Evolutionary conservation across 768 basidiomycete species (phyloP).

Genomic region (Xanthoconium stramineum): DNA sequence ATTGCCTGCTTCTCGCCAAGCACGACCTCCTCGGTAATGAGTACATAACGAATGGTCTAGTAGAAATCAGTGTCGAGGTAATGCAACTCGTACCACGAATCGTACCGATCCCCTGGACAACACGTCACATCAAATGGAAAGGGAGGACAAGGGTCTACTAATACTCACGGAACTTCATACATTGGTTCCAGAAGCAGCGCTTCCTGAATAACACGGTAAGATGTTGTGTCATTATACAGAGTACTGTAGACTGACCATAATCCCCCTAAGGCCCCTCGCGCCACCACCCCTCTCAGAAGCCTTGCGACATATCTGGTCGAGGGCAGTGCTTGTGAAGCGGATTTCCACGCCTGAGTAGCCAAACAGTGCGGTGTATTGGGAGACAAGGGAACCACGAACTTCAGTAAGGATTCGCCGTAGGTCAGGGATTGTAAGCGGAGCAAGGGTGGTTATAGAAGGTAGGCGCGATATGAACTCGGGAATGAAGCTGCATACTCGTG

Average conservation of each 20-base stretch:
- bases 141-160: slow-evolving; percentile 1
- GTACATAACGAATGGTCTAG: slow-evolving; percentile 77
- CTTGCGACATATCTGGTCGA: slow-evolving; percentile 77
- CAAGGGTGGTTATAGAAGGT: slow-evolving; percentile 85
- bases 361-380: slow-evolving; percentile 85
- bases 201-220: slow-evolving; percentile 48
- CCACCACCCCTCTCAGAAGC: slow-evolving; percentile 84
- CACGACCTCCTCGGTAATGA: slow-evolving; percentile 72
- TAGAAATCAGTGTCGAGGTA: slow-evolving; percentile 7
- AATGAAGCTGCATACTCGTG: slow-evolving; percentile 59
- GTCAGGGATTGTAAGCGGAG: slow-evolving; percentile 76
- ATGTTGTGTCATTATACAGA: background rate
- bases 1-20: slow-evolving; percentile 57
- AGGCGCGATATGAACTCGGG: slow-evolving; percentile 93
- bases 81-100: background rate
- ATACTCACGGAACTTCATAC: slow-evolving; percentile 86
- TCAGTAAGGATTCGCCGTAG: slow-evolving; percentile 89
- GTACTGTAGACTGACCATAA: slow-evolving; percentile 56
- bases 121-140: background rate
- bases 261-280: slow-evolving; percentile 83
- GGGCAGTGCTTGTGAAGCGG: slow-evolving; percentile 76
- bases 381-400: slow-evolving; percentile 86
- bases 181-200: slow-evolving; percentile 79
- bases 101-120: slow-evolving; percentile 62
- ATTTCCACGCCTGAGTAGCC: slow-evolving; percentile 83